Base-by-base conservation (phyloP, 2,329 filamentous ascomycete species). In the Orbilia quercus region DNA sequence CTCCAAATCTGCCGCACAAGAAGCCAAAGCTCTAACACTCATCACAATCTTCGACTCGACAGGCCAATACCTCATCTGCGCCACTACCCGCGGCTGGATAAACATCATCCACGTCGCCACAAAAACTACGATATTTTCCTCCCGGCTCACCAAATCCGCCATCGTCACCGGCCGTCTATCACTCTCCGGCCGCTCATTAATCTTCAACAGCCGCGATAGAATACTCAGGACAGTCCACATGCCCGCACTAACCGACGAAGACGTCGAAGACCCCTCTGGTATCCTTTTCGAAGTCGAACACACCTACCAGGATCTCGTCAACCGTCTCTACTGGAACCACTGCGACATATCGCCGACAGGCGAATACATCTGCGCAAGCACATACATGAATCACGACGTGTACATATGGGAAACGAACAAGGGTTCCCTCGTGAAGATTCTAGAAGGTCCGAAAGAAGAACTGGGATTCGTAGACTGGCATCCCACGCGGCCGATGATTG, bases 401-500 rank as follows among this genome's bases (percentile, higher is more conserved):
- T 98, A 98, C 81, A 93, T 98, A 25, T 98, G 94, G 95, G 95
- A 99, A 82, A 88, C 95, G 62, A 90, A 90, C 64, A 92, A 96
- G 78, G 95, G 95, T 55, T 96, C 92, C 81, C 83, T 99, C 66
- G 93, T 97, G 59, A 96, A 96, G 81, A 99, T 99, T 83, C 85
- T 99, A 40, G 96, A 99, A 80, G 94, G 95, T 0, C 93, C 94
- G 0, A 96, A 96, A 78, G 95, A 99, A 82, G 96, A 99, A 81
- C 88, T 98, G 74, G 94, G 94, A 0, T 91, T 96, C 2, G 93
- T 99, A 23, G 95, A 99, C 60, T 99, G 95, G 95, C 95, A 99
- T 79, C 95, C 95, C 0, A 88, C 89, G 74, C 87, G 91, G 28
- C 91, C 95, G 0, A 85, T 98, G 76, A 87, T 99, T 34, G 93